These are phyloP conservation scores for Panicum hallii DNA, from an alignment of 202 grass and related monocot species.

Conservation along the genomic window DNA sequence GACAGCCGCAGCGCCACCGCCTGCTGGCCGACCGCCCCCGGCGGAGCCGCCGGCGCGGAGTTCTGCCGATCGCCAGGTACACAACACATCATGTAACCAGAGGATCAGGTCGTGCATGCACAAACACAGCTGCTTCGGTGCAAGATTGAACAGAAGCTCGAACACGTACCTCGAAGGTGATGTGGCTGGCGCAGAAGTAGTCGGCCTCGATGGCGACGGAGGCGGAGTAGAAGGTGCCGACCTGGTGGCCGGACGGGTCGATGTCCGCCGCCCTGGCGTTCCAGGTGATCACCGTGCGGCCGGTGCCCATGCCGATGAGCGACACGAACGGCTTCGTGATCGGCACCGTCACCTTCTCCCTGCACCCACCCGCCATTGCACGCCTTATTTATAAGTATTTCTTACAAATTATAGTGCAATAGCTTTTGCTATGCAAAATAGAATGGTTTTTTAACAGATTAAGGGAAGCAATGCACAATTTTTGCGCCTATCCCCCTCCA, in stretches of 20 bases:
- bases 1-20: constrained; percentile 92
- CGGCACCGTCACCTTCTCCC: constrained; percentile 94
- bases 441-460: not conserved
- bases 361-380: constrained; percentile 30
- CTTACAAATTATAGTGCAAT: not conserved
- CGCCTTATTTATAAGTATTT: not conserved
- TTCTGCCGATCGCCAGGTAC: constrained; percentile 51
- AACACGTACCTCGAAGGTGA: constrained; percentile 71
- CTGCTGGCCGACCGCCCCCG: constrained; percentile 80
- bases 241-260: constrained; percentile 45
- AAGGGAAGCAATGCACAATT: not conserved
- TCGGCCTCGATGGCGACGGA: constrained; percentile 90
- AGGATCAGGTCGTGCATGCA: not conserved
- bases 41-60: constrained; percentile 62
- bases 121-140: not conserved
- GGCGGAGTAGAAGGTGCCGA: constrained; percentile 91
- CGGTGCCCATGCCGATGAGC: constrained; percentile 70
- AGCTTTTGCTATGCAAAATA: not conserved
- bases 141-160: not conserved
- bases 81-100: not conserved
- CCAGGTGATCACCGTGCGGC: constrained; percentile 73
- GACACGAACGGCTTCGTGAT: constrained; percentile 90
- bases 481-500: too few relatives aligned
- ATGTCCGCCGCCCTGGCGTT: constrained; percentile 69
- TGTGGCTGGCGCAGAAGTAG: constrained; percentile 84